Evolutionary conservation across 2,329 filamentous ascomycete genomes (phyloP).

Genomic region (Zarea fungicola): DNA sequence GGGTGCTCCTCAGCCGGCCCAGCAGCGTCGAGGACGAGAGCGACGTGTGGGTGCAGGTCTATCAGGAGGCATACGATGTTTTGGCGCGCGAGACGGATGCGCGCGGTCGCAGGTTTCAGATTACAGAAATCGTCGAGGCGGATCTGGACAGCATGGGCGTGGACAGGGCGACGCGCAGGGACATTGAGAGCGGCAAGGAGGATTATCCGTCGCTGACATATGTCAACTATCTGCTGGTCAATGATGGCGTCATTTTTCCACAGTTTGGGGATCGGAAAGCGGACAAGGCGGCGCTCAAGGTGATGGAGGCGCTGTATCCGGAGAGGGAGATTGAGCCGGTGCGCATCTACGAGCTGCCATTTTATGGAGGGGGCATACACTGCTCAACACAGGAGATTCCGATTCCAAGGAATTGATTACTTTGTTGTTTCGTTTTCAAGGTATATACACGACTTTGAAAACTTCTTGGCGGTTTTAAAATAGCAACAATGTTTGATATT

Average conservation of each 20-base stretch:
- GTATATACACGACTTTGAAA: too few species aligned
- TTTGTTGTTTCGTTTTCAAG: not conserved
- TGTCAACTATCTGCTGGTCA: constrained; percentile 25
- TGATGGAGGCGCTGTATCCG: constrained; percentile 13
- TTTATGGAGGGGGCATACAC: constrained; percentile 23
- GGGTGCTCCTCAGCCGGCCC: constrained; percentile 20
- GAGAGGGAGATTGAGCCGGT: constrained; percentile 18
- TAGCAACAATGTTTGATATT: too few species aligned
- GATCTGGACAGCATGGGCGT: constrained; percentile 14
- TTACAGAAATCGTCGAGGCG: constrained; percentile 23
- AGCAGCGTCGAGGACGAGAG: constrained; percentile 7
- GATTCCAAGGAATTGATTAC: not conserved
- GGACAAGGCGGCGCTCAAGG: constrained; percentile 20
- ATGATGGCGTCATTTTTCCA: constrained; percentile 24
- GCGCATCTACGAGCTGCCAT: constrained; percentile 16
- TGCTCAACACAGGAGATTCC: constrained; percentile 25
- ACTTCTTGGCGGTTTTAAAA: too few species aligned
- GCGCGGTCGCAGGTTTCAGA: constrained; percentile 17
- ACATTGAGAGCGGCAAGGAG: constrained; percentile 1
- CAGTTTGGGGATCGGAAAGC: constrained; percentile 21
- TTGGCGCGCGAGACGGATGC: constrained; percentile 18
- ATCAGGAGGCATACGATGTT: constrained; percentile 20
- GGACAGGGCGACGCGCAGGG: constrained; percentile 6
- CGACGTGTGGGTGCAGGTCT: constrained; percentile 15
- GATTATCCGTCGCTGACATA: constrained; percentile 18